A percentile compares a stretch with the other conserved stretches of the same genome.
Evolutionary conservation across 1,284 basidiomycete genomes (phyloP).

Genomic region (Sporisorium reilianum): DNA sequence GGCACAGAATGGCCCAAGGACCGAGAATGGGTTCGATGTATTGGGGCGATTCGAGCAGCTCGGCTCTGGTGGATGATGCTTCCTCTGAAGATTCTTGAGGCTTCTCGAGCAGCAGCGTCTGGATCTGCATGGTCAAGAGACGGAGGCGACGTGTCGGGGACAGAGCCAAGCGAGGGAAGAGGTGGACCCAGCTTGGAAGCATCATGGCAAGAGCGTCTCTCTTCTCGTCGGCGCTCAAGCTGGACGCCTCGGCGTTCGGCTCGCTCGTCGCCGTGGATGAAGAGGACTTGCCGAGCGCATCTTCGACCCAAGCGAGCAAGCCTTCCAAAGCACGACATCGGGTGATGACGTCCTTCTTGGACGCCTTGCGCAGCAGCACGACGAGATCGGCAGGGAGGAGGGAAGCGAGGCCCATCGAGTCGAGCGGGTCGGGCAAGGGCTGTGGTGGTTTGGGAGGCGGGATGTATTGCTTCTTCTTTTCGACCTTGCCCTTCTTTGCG

Average conservation of each 20-base stretch:
- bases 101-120: constrained; percentile 76
- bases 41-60: constrained; percentile 75
- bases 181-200: constrained; percentile 92
- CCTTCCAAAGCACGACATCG: constrained; percentile 89
- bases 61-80: constrained; percentile 71
- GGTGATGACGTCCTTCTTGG: constrained; percentile 92
- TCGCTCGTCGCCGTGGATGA: constrained; percentile 57
- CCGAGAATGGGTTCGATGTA: constrained; percentile 81
- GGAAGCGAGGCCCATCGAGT: constrained; percentile 81
- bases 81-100: constrained; percentile 49
- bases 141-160: constrained; percentile 85
- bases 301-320: constrained; percentile 77
- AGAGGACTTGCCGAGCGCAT: constrained; percentile 71
- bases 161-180: constrained; percentile 82
- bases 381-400: constrained; percentile 78
- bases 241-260: constrained; percentile 46
- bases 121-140: constrained; percentile 77
- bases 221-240: constrained; percentile 44
- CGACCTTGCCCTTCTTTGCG: constrained; percentile 52
- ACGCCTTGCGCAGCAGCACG: constrained; percentile 82
- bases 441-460: constrained; percentile 76
- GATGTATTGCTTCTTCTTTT: constrained; percentile 65
- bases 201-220: constrained; percentile 75
- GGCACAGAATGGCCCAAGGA: constrained; percentile 80
- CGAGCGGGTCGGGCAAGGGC: constrained; percentile 87